Evolutionary conservation across 2,329 filamentous ascomycete species (phyloP).

Genomic region (Bisporella sp.): DNA sequence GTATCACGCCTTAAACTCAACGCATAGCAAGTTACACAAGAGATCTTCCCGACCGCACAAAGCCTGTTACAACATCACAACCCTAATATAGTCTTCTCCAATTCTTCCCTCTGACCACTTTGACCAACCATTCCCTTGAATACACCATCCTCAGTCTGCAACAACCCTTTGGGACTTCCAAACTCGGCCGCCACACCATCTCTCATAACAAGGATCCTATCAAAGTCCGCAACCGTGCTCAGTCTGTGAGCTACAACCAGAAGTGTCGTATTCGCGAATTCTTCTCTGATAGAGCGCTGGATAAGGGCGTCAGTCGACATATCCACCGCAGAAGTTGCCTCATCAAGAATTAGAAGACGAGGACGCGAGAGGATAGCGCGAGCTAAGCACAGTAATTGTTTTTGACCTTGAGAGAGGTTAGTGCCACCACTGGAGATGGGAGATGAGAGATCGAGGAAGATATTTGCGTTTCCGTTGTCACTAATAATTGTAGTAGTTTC

Average conservation of each 20-base stretch:
- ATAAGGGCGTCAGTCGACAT: conserved; percentile 68
- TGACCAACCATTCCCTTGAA: conserved; percentile 26
- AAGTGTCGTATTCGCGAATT: conserved; percentile 61
- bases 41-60: no score
- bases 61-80: background rate
- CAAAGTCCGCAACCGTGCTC: conserved; percentile 69
- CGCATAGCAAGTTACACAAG: no score
- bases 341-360: conserved; percentile 70
- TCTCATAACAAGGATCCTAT: conserved; percentile 65
- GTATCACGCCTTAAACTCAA: no score
- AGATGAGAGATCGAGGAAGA: conserved; percentile 54
- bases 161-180: conserved; percentile 52
- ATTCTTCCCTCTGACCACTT: conserved; percentile 13
- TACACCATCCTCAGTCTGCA: conserved; percentile 8
- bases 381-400: conserved; percentile 66
- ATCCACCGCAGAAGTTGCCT: conserved; percentile 70
- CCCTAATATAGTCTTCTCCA: conserved; percentile 15
- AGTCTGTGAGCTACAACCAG: conserved; percentile 69
- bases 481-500: background rate
- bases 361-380: conserved; percentile 63
- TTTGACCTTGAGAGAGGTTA: conserved; percentile 67
- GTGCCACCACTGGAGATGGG: conserved; percentile 61
- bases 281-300: conserved; percentile 63
- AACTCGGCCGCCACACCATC: conserved; percentile 62
- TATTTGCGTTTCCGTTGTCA: conserved; percentile 47